A percentile compares a stretch with the other conserved stretches of the same genome.
Conservation (phyloP, 2,329 filamentous ascomycete genomes). For the Hymenotorrendiella dingleyae region DNA sequence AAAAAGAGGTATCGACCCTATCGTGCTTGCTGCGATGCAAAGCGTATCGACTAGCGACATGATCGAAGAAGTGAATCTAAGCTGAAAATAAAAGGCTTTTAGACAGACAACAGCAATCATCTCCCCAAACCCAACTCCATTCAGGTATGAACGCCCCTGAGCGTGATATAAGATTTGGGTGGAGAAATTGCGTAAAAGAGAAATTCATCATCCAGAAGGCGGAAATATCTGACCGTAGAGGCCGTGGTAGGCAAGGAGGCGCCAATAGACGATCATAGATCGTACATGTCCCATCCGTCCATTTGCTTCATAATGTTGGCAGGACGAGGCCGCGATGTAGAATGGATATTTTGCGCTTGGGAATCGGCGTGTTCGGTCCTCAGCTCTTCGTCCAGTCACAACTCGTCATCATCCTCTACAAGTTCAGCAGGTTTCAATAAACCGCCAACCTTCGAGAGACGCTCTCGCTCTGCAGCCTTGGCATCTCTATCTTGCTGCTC, state of each 20-base stretch:
- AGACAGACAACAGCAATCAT: conserved; percentile 22
- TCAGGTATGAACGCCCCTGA: conserved; percentile 13
- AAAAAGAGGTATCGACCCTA: conserved; percentile 18
- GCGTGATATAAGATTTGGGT: conserved; percentile 18
- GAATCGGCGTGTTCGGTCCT: conserved; percentile 45
- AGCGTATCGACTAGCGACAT: conserved; percentile 23
- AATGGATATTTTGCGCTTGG: conserved; percentile 9
- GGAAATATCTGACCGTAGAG: conserved; percentile 4
- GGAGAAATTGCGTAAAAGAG: conserved; percentile 16
- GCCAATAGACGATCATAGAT: conserved; percentile 37
- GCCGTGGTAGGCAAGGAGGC: background rate
- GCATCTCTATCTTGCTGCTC: conserved; percentile 85
- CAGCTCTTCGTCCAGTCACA: conserved; percentile 74
- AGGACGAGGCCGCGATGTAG: conserved; percentile 13
- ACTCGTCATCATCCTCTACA: conserved; percentile 76
- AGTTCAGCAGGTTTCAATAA: conserved; percentile 96
- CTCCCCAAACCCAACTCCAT: conserved; percentile 21
- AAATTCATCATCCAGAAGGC: conserved; percentile 22
- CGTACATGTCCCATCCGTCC: conserved; percentile 64
- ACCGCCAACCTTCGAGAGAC: conserved; percentile 90
- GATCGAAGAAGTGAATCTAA: conserved; percentile 26
- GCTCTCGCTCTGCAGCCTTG: conserved; percentile 82
- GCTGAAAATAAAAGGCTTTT: conserved; percentile 27
- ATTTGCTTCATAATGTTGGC: conserved; percentile 31
- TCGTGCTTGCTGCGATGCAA: conserved; percentile 21